Percentiles rank a stretch among this genome's conserved stretches.
Conservation (phyloP, 2,329 filamentous ascomycete genomes). For the Sporothrix luriei region DNA sequence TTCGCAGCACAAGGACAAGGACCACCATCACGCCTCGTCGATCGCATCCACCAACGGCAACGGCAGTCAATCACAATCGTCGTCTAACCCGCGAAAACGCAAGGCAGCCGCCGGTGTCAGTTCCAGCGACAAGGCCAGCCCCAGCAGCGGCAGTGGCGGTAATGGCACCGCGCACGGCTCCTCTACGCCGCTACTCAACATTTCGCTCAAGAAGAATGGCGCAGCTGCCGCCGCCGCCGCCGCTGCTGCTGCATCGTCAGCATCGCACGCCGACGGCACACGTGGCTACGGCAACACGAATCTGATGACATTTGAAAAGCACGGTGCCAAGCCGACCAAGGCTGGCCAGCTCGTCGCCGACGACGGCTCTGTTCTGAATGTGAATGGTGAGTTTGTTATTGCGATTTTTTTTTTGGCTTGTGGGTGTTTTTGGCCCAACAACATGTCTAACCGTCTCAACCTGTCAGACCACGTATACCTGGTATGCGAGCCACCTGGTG, state of each 20-base stretch:
- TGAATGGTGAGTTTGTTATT: slow-evolving; percentile 71
- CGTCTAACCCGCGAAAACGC: slow-evolving; percentile 71
- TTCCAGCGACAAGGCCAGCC: slow-evolving; percentile 38
- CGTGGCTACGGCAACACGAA: slow-evolving; percentile 67
- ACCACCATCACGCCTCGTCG: slow-evolving; percentile 35
- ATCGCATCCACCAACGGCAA: slow-evolving; percentile 37
- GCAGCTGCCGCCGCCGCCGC: slow-evolving; percentile 40
- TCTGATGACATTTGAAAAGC: slow-evolving; percentile 83
- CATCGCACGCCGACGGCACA: slow-evolving; percentile 35
- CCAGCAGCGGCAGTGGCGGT: slow-evolving; percentile 11
- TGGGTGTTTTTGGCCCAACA: background rate
- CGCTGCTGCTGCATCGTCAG: slow-evolving; percentile 47
- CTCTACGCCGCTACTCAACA: slow-evolving; percentile 31
- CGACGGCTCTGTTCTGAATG: slow-evolving; percentile 78
- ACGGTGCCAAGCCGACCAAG: slow-evolving; percentile 64
- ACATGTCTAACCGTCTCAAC: slow-evolving; percentile 26
- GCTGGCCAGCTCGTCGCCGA: slow-evolving; percentile 83
- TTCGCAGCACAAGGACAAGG: slow-evolving; percentile 39
- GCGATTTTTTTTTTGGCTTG: background rate
- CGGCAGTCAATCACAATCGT: slow-evolving; percentile 49
- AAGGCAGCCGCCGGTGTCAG: slow-evolving; percentile 62
- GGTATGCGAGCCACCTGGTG: slow-evolving; percentile 93
- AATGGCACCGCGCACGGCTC: slow-evolving; percentile 8
- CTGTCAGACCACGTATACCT: slow-evolving; percentile 79
- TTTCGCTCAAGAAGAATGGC: slow-evolving; percentile 33